Evolutionary conservation across 2,329 filamentous ascomycete genomes (phyloP).

Genomic region (Chaetoscypha palmicola): DNA sequence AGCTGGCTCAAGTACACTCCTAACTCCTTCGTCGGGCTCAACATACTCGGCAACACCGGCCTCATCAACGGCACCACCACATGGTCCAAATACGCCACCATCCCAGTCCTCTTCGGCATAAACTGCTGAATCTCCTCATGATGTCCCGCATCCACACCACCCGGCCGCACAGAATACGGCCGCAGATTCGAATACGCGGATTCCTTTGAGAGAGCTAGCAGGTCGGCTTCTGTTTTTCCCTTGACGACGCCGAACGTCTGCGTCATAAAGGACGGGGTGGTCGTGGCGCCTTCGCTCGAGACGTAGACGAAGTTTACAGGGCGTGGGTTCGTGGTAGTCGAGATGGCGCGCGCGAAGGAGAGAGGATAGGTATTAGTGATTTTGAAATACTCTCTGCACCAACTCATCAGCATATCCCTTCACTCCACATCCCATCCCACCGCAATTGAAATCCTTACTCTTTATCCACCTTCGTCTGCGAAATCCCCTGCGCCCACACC

Average conservation of each 20-base stretch:
- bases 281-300: conserved; percentile 50
- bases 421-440: not conserved
- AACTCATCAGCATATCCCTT: too few species aligned
- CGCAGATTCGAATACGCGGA: conserved; percentile 40
- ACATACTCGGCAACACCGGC: conserved; percentile 27
- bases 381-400: conserved; percentile 55
- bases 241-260: conserved; percentile 57
- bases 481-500: conserved; percentile 68
- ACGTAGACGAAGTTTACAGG: conserved; percentile 67
- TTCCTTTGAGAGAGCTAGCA: conserved; percentile 44
- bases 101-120: conserved; percentile 25
- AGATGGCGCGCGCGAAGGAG: conserved; percentile 55
- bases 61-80: conserved; percentile 23
- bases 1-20: conserved; percentile 42
- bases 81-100: too few species aligned
- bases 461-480: conserved; percentile 50
- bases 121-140: conserved; percentile 36
- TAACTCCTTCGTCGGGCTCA: conserved; percentile 41
- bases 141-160: conserved; percentile 45
- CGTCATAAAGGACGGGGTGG: conserved; percentile 47
- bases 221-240: conserved; percentile 54
- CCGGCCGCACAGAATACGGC: conserved; percentile 52
- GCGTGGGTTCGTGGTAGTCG: conserved; percentile 35
- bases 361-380: conserved; percentile 64
- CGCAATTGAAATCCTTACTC: conserved; percentile 38